A percentile compares a stretch with the other conserved stretches of the same genome.
Evolutionary conservation across 1,284 basidiomycete genomes (phyloP).

Genomic region (Ceratobasidium theobromae): DNA sequence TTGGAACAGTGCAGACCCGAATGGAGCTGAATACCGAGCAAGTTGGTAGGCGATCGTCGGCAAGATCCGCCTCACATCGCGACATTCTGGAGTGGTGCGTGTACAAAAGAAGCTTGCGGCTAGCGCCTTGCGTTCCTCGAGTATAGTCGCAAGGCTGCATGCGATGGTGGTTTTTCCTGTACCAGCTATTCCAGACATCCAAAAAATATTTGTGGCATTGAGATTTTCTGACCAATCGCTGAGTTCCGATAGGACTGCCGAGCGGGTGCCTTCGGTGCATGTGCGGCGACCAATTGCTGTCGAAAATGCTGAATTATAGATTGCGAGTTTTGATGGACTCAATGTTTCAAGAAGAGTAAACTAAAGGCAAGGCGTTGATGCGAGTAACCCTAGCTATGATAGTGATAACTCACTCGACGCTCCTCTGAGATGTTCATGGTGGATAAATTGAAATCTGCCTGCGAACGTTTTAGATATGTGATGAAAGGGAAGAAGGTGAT

Average conservation of each 20-base stretch:
- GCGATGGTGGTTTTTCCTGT: constrained; percentile 34
- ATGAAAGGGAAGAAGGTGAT: not conserved
- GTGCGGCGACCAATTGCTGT: not conserved
- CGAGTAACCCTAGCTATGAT: not conserved
- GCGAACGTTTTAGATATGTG: not conserved
- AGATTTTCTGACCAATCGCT: constrained; percentile 29
- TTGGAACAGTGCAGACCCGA: not conserved
- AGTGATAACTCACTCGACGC: not conserved
- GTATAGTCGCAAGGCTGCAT: constrained; percentile 36
- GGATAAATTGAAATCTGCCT: not conserved
- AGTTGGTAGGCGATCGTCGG: constrained; percentile 32
- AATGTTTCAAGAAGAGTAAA: not conserved
- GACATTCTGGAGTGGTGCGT: constrained; percentile 30
- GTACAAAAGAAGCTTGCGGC: constrained; percentile 43
- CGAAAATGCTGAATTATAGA: not conserved
- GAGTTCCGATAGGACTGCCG: constrained; percentile 32
- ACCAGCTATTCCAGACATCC: constrained; percentile 40
- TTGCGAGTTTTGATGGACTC: not conserved
- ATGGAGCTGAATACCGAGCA: not conserved
- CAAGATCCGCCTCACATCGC: constrained; percentile 3
- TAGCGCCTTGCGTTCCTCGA: constrained; percentile 33
- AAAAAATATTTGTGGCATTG: constrained; percentile 33
- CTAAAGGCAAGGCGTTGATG: not conserved
- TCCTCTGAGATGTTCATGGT: not conserved
- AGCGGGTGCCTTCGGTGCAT: constrained; percentile 35